Evolutionary conservation across 2,329 filamentous ascomycete genomes (phyloP).

Genomic region (Aspergillus floridensis): DNA sequence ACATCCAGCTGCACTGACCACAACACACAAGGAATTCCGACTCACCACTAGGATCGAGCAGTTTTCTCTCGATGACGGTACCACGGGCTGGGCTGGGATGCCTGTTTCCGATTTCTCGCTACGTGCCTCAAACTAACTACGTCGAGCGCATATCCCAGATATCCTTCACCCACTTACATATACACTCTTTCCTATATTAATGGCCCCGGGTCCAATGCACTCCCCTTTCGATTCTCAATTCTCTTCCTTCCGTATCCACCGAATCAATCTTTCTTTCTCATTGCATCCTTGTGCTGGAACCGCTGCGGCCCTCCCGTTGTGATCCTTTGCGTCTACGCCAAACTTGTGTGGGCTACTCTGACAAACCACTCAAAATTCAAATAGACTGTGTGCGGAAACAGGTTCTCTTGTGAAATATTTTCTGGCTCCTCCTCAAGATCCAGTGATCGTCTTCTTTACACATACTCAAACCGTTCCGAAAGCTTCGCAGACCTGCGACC

Average conservation of each 20-base stretch:
- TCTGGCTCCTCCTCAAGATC: neutral
- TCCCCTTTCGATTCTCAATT: neutral
- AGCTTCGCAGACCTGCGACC: neutral
- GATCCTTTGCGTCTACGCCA: neutral
- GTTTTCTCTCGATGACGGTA: constrained; percentile 17
- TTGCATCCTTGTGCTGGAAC: neutral
- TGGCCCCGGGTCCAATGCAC: neutral
- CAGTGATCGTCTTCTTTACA: constrained; percentile 3
- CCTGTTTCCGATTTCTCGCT: neutral
- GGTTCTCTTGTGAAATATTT: neutral
- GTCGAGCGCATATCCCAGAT: constrained; percentile 2
- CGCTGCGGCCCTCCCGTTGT: neutral
- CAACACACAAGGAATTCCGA: neutral
- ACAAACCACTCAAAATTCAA: neutral
- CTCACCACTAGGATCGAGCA: constrained; percentile 5
- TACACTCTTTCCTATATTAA: constrained; percentile 15
- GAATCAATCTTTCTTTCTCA: constrained; percentile 1
- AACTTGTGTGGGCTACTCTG: neutral
- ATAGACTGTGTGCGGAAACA: neutral
- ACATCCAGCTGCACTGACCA: neutral
- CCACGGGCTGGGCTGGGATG: constrained; percentile 18
- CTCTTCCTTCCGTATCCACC: neutral
- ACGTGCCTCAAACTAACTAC: neutral
- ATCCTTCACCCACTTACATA: constrained; percentile 3
- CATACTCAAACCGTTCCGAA: neutral